phyloP scores from a whole-genome alignment of 345 rosid genomes.

The Gossypium arboreum region DNA sequence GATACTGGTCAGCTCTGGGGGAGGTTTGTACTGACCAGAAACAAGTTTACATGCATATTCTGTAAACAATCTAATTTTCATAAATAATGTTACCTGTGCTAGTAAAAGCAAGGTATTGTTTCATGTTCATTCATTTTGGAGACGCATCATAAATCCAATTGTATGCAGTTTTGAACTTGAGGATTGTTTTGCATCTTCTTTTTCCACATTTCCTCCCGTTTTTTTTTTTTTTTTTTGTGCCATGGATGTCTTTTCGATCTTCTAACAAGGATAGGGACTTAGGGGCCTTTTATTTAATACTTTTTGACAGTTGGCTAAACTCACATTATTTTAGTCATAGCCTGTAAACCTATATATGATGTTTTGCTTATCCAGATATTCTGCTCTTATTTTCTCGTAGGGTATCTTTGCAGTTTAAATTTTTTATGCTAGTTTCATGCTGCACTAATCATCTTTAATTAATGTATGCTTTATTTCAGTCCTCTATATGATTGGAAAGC shows the following conservation, averaged over 20 bases:
- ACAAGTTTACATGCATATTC: neutral
- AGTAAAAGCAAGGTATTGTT: neutral
- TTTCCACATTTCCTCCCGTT: neutral
- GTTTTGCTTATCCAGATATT: neutral
- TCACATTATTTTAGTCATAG: neutral
- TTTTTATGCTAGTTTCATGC: neutral
- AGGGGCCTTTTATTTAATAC: neutral
- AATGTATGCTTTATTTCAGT: slow-evolving; percentile 37
- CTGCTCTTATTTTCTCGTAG: slow-evolving; percentile 11
- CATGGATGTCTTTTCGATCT: neutral
- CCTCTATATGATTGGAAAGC: slow-evolving; percentile 95
- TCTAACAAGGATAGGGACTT: neutral
- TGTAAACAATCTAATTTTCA: slow-evolving; percentile 8
- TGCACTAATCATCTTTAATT: slow-evolving; percentile 13
- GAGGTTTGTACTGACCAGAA: slow-evolving; percentile 45
- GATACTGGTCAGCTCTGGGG: slow-evolving; percentile 95
- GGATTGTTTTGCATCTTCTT: neutral
- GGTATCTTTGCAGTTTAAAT: neutral
- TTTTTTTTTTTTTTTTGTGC: neutral
- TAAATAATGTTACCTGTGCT: neutral
- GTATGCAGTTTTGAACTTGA: neutral
- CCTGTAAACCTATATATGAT: neutral
- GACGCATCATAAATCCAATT: neutral
- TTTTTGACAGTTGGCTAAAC: neutral
- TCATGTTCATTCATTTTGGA: neutral